phyloP scores from a whole-genome alignment of 495 filamentous ascomycete genomes.

The Thermochaetoides thermophila region DNA sequence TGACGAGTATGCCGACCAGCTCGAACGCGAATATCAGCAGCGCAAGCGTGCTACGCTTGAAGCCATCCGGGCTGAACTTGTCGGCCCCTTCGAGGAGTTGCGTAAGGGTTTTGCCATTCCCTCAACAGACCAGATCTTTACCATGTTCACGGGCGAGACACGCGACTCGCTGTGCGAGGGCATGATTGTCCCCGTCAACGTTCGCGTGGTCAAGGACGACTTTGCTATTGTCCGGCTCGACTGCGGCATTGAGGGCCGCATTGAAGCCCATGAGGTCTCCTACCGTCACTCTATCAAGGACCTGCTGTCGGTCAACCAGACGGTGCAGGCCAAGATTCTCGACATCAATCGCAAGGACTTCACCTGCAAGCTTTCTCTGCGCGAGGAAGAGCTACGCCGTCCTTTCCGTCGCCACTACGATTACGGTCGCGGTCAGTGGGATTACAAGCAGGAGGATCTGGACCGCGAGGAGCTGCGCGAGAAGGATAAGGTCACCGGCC shows the following conservation, averaged over 20 bases:
- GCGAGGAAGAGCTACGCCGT: conserved; percentile 60
- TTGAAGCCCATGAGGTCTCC: conserved; percentile 57
- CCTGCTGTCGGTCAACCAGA: conserved; percentile 61
- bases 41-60: conserved; percentile 92
- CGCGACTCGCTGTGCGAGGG: conserved; percentile 63
- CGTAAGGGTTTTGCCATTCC: conserved; percentile 64
- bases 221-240: conserved; percentile 87
- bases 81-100: conserved; percentile 86
- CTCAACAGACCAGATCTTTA: conserved; percentile 72
- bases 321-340: conserved; percentile 71
- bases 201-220: conserved; percentile 77
- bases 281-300: conserved; percentile 40
- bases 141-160: conserved; percentile 93
- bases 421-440: conserved; percentile 69
- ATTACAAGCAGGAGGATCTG: conserved; percentile 59
- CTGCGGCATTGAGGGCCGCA: conserved; percentile 81
- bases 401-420: conserved; percentile 52
- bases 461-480: conserved; percentile 65
- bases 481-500: conserved; percentile 66
- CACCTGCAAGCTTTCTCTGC: conserved; percentile 64
- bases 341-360: conserved; percentile 74
- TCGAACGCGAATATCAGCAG: conserved; percentile 84
- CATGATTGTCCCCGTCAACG: conserved; percentile 82
- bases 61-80: conserved; percentile 85
- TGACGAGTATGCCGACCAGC: conserved; percentile 91